Evolutionary conservation across 768 basidiomycete genomes (phyloP).

Genomic region (Lentinula detonsa): DNA sequence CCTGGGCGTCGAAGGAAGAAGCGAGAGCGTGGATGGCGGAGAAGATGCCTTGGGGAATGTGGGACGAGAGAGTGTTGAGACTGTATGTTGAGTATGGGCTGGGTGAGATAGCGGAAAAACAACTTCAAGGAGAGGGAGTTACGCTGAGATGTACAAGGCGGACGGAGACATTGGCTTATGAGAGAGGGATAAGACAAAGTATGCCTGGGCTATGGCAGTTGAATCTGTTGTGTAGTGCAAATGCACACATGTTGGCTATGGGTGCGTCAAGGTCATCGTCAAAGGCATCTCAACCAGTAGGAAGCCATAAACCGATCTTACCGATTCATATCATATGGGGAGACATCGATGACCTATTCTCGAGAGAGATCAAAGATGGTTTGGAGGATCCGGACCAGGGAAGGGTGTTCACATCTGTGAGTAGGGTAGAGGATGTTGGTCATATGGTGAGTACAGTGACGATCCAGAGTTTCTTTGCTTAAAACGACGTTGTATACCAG

Average conservation of each 20-base stretch:
- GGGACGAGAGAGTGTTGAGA: not conserved
- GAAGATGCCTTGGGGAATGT: conserved; percentile 1
- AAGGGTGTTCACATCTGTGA: conserved; percentile 6
- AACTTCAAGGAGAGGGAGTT: not conserved
- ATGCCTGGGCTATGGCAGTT: conserved; percentile 1
- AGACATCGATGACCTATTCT: conserved; percentile 3
- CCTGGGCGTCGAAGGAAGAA: not conserved
- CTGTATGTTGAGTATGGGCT: not conserved
- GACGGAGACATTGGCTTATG: not conserved
- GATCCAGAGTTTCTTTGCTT: not conserved
- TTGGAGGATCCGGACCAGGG: conserved; percentile 2
- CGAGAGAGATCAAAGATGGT: conserved; percentile 1
- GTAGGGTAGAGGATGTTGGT: conserved; percentile 1
- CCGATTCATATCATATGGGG: conserved; percentile 2
- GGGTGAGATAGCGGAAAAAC: not conserved
- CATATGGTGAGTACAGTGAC: not conserved
- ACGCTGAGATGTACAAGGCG: not conserved
- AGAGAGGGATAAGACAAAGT: not conserved
- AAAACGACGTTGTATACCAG: not conserved
- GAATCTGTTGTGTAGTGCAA: conserved; percentile 1
- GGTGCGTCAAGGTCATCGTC: not conserved
- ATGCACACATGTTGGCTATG: not conserved
- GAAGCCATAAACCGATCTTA: not conserved
- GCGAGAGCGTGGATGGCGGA: not conserved
- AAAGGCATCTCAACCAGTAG: not conserved